Evolutionary conservation across 23 red algal genomes (phyloP), one percentile per base, ranked within the genome.

Genomic region (Agarophyton chilense): DNA sequence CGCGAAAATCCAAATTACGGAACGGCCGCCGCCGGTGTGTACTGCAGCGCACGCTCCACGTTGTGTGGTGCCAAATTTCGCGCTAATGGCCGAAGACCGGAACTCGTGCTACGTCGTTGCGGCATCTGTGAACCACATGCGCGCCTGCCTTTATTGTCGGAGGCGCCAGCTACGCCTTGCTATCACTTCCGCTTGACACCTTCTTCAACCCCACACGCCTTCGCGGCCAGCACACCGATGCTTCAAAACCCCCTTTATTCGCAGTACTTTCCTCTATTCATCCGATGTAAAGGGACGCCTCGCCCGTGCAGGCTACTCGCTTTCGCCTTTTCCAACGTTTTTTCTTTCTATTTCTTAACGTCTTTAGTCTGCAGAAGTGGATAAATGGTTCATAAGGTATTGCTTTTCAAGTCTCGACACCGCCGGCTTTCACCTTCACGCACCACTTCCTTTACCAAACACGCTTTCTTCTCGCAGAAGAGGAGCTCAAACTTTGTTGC

Each of bases 351-450:
- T n/a, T n/a, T n/a, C n/a, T n/a, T n/a, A n/a, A n/a, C n/a, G n/a
- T n/a, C n/a, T n/a, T n/a, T n/a, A n/a, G n/a, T n/a, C n/a, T n/a
- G n/a, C n/a, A n/a, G n/a, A n/a, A n/a, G n/a, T n/a, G n/a, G n/a
- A n/a, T n/a, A n/a, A n/a, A n/a, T n/a, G n/a, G n/a, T n/a, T n/a
- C n/a, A n/a, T n/a, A n/a, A n/a, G n/a, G n/a, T n/a, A n/a, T n/a
- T n/a, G n/a, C n/a, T 70, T 70, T 70, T 70, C 64, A 70, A 70
- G 64, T 70, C 64, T 18, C 64, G 16, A 7, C 34, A 19, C 19
- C 35, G 19, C 38, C 32, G 17, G 10, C 18, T 26, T 33, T n/a
- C 64, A 42, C n/a, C 64, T 18, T 18, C 64, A 42, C 9, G 40
- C 64, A 42, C 0, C 38, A n/a, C n/a, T n/a, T n/a, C 34, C 64